Base-by-base conservation (phyloP, 164 flowering plant species). In the Magnolia kwangsiensis region DNA sequence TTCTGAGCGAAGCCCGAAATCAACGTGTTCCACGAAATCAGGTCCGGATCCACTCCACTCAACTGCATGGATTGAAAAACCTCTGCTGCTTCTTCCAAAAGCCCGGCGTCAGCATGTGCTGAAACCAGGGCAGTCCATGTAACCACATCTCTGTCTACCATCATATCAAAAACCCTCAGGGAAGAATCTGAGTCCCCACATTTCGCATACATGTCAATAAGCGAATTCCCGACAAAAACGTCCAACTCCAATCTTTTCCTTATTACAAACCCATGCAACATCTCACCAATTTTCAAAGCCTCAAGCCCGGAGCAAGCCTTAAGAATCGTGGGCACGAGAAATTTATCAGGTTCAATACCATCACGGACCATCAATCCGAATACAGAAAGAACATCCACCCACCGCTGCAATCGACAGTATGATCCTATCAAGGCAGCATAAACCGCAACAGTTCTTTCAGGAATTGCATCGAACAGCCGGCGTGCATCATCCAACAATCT, bases 1-100 rank as follows among this genome's bases (percentile, higher is more conserved):
- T 81, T 81, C 67, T 61, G 78, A 67, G 90, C 86, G 77, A 73
- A 82, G 20, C 89, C 89, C 6, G 85, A 79, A 24, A 83, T 77
- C 77, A 88, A 69, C 51, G 89, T 78, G 63, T 81, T 88, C 89
- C 91, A 88, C 24, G 88, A 85, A 10, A 88, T 87, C 67, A 83
- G 64, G 79, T 88, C 88, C 19, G 87, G 83, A 73, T 80, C 75
- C 78, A 87, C 81, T 49, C 86, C 87, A 66, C 51, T 75, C 23
- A 76, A 61, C 76, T 77, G 74, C 91, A 87, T 88, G 37, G 81
- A 75, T 2, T 75, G 75, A 80, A 86, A 88, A 49, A 81, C 23
- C 27, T 78, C 78, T 29, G 24, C 21, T 10, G 87, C 91, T 79
- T 85, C 85, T 37, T 82, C 84, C 73, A 87, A 65, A 69, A 82